These are phyloP conservation scores for Globisporangium spiculum DNA, from an alignment of 352 stramenopile genomes.

Conservation along the genomic window DNA sequence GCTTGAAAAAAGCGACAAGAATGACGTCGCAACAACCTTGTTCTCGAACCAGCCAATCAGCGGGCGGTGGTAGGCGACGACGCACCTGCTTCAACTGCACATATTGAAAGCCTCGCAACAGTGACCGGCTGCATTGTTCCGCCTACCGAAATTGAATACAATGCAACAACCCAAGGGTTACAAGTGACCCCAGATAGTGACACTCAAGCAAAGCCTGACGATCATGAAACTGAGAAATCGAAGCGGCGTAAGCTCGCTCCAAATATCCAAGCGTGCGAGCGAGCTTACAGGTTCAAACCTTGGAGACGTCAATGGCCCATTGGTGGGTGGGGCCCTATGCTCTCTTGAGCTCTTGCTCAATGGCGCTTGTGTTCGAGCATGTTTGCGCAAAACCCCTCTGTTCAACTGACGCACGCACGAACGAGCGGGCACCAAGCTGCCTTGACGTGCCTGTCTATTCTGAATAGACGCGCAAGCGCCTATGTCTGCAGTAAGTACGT, in stretches of 20 bases:
- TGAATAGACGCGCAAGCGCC: neutral
- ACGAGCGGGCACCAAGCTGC: neutral
- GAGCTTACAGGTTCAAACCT: too few species aligned
- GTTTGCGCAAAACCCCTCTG: neutral
- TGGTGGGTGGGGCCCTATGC: neutral
- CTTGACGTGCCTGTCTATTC: too few species aligned
- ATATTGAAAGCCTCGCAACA: neutral
- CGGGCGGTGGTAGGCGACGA: neutral
- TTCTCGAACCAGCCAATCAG: constrained; percentile 3
- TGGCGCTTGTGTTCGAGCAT: neutral
- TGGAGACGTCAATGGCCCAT: neutral
- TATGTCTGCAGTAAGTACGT: neutral
- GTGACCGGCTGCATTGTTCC: neutral
- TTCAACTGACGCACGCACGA: neutral
- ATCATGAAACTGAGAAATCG: neutral
- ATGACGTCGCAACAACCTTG: constrained; percentile 4
- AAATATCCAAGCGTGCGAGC: neutral
- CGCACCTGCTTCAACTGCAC: constrained; percentile 4
- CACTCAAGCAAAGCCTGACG: neutral
- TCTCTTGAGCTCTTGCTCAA: neutral
- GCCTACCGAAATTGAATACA: neutral
- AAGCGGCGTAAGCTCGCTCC: constrained; percentile 2
- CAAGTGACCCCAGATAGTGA: neutral
- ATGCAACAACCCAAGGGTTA: neutral
- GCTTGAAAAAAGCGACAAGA: neutral